These are phyloP conservation scores for Trametes coccinea DNA, from an alignment of 768 basidiomycete genomes.

Conservation along the genomic window DNA sequence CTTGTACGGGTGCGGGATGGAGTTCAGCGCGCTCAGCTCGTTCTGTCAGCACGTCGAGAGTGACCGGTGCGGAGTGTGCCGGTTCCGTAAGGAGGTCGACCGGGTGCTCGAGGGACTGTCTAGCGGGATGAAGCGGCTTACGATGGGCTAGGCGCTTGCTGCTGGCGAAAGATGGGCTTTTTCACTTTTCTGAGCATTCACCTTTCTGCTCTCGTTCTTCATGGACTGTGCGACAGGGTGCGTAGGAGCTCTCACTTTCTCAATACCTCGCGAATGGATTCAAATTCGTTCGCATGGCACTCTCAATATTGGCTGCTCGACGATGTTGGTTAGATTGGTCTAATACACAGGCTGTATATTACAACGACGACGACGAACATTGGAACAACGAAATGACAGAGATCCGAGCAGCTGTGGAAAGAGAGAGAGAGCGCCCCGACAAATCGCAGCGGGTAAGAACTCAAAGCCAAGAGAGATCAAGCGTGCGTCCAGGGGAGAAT, in stretches of 20 bases:
- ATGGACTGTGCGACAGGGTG: too few relatives aligned
- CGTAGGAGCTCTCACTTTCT: too few relatives aligned
- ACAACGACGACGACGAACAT: constrained; percentile 3
- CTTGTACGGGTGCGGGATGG: constrained; percentile 39
- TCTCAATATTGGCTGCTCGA: not conserved
- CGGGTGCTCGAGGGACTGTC: constrained; percentile 36
- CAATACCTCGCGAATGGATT: too few relatives aligned
- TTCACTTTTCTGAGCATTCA: too few relatives aligned
- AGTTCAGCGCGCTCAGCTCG: constrained; percentile 55
- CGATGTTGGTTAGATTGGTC: not conserved
- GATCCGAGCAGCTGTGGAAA: not conserved
- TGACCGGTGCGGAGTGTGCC: constrained; percentile 54
- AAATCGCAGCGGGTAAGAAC: not conserved
- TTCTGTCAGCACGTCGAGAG: constrained; percentile 69
- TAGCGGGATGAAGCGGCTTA: too few relatives aligned
- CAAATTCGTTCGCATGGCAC: too few relatives aligned
- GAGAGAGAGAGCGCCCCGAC: not conserved
- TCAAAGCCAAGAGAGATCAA: not conserved
- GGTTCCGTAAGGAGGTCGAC: constrained; percentile 43
- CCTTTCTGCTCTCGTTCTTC: too few relatives aligned
- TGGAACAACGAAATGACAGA: not conserved
- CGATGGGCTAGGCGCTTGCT: too few relatives aligned
- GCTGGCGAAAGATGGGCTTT: too few relatives aligned
- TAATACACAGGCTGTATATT: constrained; percentile 16
- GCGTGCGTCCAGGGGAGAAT: constrained; percentile 4